These are phyloP conservation scores for Phytophthora lateralis DNA, from an alignment of 352 stramenopile species.

Conservation along the genomic window DNA sequence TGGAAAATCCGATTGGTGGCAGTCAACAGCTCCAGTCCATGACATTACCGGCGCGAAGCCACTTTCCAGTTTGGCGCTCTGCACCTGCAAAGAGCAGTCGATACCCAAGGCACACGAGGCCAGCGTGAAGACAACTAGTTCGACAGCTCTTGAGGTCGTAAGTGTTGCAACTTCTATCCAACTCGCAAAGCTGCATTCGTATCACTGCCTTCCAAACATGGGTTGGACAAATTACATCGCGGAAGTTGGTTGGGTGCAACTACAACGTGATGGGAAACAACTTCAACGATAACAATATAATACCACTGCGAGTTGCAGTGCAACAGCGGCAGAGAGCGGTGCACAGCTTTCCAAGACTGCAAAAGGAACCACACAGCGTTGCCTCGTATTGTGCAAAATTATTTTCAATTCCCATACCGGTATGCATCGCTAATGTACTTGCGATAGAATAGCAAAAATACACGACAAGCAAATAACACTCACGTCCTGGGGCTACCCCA, in stretches of 20 bases:
- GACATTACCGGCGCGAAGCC: too few species aligned
- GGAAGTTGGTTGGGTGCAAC: background rate
- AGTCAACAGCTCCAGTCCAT: constrained; percentile 1
- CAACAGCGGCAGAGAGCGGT: background rate
- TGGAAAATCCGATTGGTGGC: constrained; percentile 28
- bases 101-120: too few species aligned
- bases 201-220: too few species aligned
- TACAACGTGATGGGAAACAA: background rate
- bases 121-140: too few species aligned
- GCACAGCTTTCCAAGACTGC: too few species aligned
- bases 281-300: too few species aligned
- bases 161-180: background rate
- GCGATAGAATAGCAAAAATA: constrained; percentile 42
- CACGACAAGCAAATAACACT: constrained; percentile 33
- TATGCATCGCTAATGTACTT: constrained; percentile 13
- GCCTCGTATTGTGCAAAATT: background rate
- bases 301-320: too few species aligned
- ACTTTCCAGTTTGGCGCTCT: too few species aligned
- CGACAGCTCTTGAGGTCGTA: too few species aligned
- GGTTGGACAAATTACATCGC: background rate
- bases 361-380: too few species aligned
- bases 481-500: constrained; percentile 1
- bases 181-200: background rate
- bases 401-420: background rate
- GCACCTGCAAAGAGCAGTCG: too few species aligned